Evolutionary conservation across 441 rosid genomes (phyloP), one percentile per base, ranked within the genome.

Genomic region (Jatropha podagrica): DNA sequence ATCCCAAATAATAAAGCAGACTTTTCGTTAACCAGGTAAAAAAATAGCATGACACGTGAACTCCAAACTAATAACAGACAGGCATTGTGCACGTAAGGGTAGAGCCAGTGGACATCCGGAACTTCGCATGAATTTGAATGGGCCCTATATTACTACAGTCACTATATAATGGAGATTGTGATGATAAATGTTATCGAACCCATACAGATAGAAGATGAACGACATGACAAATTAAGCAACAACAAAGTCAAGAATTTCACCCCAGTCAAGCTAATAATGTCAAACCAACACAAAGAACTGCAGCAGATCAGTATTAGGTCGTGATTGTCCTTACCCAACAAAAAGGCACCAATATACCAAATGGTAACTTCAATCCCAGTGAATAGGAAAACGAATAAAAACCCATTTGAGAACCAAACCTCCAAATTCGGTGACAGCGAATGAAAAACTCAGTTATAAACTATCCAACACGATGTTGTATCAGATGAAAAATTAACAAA

Each of bases 401-500:
- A 64, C 69, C 63, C 62, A 66, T 56, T 56, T 2, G 18, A 55
- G 18, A 46, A 10, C 15, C 32, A 65, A 73, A 65, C 60, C 58
- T 69, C 55, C 66, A 74, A 69, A 37, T 69, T 54, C 40, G 27
- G 27, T 23, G 68, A 17, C 41, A 73, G 18, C 48, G 51, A 56
- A 32, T 44, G 11, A 69, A 61, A 10, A 73, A 71, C 58, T 69
- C 59, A 79, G 41, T 60, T 59, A n/a, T 38, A 23, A 32, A 41
- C 48, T 17, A 26, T 58, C 65, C 20, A 55, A 52, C 56, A 61
- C 60, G 63, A 80, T 55, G 15, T 27, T 18, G 38, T 40, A 42
- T 68, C 18, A 63, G 41, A 65, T 20, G 13, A 58, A 56, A 78
- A 71, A 2, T 68, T 51, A 41, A 79, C 60, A 42, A 42, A 38